Evolutionary conservation across 1,284 basidiomycete species (phyloP), one percentile per base, ranked within the genome.

Genomic region (Microbotryomycetes sp.): DNA sequence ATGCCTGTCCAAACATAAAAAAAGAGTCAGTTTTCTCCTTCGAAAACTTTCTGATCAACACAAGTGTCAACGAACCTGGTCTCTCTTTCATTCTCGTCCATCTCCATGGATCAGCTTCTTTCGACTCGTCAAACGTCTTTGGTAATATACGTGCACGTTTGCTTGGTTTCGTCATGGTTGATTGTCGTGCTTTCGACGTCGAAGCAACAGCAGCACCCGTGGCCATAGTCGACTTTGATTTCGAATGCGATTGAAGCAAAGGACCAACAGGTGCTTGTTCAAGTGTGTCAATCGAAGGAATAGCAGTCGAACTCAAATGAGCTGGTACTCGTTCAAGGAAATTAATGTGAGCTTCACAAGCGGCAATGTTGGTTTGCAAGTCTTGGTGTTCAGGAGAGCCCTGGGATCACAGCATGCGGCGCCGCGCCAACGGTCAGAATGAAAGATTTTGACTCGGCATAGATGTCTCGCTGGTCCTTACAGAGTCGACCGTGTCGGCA

Each of bases 361-460:
- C 62, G 14, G 54, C 29, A 2, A 65, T 58, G 61, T 72, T 71
- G 30, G 63, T 56, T 32, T 67, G 49, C 19, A 72, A 59, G 60
- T 72, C 71, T 46, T 58, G 50, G 28, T 66, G 56, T 46, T 72
- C 71, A 54, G 71, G 71, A 3, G 71, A 68, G 52, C 69, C 71
- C 69, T 71, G 58, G 9, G 9, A 23, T 49, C 26, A 12, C 12
- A 49, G n/a, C 9, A 22, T 12, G 9, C 7, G 48, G 26, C 12
- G 60, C 4, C 15, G 14, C 2, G 22, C 30, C 42, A 12, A 46
- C 42, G 14, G 1, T 22, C 9, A 49, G 23, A 2, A 6, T 14
- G 23, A 26, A 26, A 3, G 22, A 50, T 1, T n/a, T 28, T 4
- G 4, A 32, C 4, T 28, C 36, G 23, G 22, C 36, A 48, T 4